Base-by-base conservation (phyloP, 768 basidiomycete species). In the Xerocomus brunneocitrinus region DNA sequence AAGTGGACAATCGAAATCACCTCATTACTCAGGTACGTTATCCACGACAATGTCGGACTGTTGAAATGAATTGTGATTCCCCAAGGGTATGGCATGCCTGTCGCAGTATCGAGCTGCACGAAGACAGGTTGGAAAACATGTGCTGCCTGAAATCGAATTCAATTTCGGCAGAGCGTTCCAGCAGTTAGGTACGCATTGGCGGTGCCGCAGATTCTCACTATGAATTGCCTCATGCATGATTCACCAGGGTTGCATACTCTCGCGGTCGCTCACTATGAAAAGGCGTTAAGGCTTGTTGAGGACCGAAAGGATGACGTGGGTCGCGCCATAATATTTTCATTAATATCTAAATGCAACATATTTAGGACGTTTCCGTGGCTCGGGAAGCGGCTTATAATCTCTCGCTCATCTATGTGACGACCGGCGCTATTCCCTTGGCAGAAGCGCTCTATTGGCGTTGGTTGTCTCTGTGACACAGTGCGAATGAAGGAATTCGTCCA, bases 131-230 rank as follows among this genome's bases (percentile, higher is more conserved):
- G 67, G 69, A 3, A 67, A 74, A 3, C 75, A 58, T 3, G 50
- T 73, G 3, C 59, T 78, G 24, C 79, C 83, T 28, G 95, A 98
- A 68, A 85, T 95, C 4, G 91, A 99, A 53, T 98, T 81, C 67
- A 99, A 99, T 68, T 90, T 95, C 64, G 95, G 87, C 0, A 77
- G 95, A 43, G 82, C 84, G 1, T 98, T 97, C 66, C 95, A 98
- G 64, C 89, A 94, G 54, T 75, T 97, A n/a, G 90, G 93, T 92
- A 56, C 50, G 79, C 61, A 6, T 50, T 22, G 12, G 1, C 34
- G 14, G 5, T 36, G 12, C n/a, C 25, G 9, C 43, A 12, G 25
- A 9, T 30, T 39, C 41, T 47, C 24, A 39, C 49, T 36, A 14
- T 8, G 28, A 40, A n/a, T 19, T 32, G 16, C 43, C 31, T 53